Evolutionary conservation across 768 basidiomycete genomes (phyloP).

Genomic region (Pluteus cervinus): DNA sequence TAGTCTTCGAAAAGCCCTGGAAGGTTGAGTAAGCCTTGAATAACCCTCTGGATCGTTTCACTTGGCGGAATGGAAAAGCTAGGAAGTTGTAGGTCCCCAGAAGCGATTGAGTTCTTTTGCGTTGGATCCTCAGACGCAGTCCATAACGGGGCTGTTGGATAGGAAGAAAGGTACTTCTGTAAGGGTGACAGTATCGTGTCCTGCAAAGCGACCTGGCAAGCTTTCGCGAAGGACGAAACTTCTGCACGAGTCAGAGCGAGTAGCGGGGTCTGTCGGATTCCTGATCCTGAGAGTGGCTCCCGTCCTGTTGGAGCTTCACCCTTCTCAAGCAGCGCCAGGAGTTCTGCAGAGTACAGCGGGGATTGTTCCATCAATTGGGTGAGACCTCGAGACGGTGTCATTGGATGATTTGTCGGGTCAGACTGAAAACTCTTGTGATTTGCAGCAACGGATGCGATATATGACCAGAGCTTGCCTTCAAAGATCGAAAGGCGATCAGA

Average conservation of each 20-base stretch:
- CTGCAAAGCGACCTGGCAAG: slow-evolving; percentile 76
- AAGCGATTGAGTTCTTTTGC: slow-evolving; percentile 32
- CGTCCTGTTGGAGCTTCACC: too few relatives aligned
- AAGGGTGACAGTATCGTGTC: slow-evolving; percentile 82
- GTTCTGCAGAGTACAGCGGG: slow-evolving; percentile 72
- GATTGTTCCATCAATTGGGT: slow-evolving; percentile 79
- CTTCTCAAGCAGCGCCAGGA: slow-evolving; percentile 54
- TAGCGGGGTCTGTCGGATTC: slow-evolving; percentile 17
- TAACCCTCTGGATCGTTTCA: slow-evolving; percentile 80
- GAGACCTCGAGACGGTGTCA: slow-evolving; percentile 60
- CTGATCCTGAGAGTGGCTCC: too few relatives aligned
- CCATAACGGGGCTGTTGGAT: slow-evolving; percentile 70
- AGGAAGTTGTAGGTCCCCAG: slow-evolving; percentile 64
- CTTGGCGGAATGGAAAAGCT: slow-evolving; percentile 92
- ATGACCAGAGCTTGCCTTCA: slow-evolving; percentile 60
- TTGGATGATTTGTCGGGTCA: slow-evolving; percentile 47
- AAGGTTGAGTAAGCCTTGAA: slow-evolving; percentile 91
- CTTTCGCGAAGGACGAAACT: slow-evolving; percentile 57
- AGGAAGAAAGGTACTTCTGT: slow-evolving; percentile 61
- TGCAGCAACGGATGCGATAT: slow-evolving; percentile 52
- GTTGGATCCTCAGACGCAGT: slow-evolving; percentile 43
- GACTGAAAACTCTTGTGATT: slow-evolving; percentile 51
- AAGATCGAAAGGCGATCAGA: slow-evolving; percentile 62
- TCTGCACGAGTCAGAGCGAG: slow-evolving; percentile 34
- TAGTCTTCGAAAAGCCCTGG: slow-evolving; percentile 93